Base-by-base conservation (phyloP, 371 early-diverging fungal genomes). In the Haplosporangium sp. region DNA sequence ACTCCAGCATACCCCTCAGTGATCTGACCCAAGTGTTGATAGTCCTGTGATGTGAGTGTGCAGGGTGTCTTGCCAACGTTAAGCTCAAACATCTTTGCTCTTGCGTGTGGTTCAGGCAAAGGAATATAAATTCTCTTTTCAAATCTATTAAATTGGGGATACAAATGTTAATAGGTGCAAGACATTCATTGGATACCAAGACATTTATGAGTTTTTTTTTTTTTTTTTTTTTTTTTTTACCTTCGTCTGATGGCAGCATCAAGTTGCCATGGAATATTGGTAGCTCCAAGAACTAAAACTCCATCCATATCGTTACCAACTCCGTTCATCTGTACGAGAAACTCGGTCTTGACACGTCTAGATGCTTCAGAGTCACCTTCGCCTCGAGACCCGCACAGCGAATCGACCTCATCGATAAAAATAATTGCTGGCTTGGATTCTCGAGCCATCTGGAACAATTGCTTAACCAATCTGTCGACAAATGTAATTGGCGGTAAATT, bases 401-500 rank as follows among this genome's bases (percentile, higher is more conserved):
- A 97, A 86, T 99, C 99, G n/a, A 99, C 94, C 84, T 98, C 98
- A 85, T 98, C 99, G 74, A 99, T 96, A 82, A 99, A 99, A 45
- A 99, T 96, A 84, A 98, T 97, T 4, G 98, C 92, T 38, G 98
- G 98, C 78, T 92, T 93, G 74, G 88, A 91, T 74, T 97, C 96
- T 59, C 98, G 88, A 44, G 99, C 99, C 92, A 98, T 94, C 56
- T 90, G 89, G 85, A 99, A 98, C 63, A 98, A 88, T 37, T 98
- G 92, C 84, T 95, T 96, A 19, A 98, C 96, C 53, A 98, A 86
- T 74, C 95, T 94, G 72, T 17, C 8, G 58, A 57, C n/a, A 19
- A 4, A 65, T 8, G 48, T 15, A 45, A 35, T 20, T 19, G 35
- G 44, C 40, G 34, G 37, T 5, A 60, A 13, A 19, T 50, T 50